Evolutionary conservation across 2,329 filamentous ascomycete genomes (phyloP).

Genomic region (Aspergillus luchuensis): DNA sequence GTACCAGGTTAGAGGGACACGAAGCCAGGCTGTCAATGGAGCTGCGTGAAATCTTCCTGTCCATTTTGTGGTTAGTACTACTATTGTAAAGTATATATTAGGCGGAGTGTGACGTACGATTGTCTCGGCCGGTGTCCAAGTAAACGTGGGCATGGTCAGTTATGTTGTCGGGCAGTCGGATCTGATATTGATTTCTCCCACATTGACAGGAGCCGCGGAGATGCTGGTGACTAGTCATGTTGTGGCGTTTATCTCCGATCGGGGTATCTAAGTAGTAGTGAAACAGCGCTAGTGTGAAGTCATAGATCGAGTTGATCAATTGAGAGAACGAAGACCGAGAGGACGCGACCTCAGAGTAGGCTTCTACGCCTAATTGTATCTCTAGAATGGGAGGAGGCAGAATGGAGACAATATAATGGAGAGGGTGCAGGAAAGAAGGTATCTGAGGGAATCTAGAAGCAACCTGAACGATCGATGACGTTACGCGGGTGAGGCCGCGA

Average conservation of each 20-base stretch:
- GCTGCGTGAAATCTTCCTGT: conserved; percentile 66
- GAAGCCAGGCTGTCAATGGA: conserved; percentile 77
- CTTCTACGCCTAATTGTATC: background rate
- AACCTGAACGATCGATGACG: conserved; percentile 9
- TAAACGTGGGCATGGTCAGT: conserved; percentile 66
- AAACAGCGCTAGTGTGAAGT: conserved; percentile 12
- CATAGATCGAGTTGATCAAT: conserved; percentile 21
- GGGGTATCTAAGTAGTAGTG: background rate
- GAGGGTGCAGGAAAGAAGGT: background rate
- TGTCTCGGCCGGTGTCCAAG: conserved; percentile 70
- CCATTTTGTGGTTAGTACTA: background rate
- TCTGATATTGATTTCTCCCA: conserved; percentile 79
- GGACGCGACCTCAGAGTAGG: background rate
- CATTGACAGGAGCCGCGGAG: conserved; percentile 81
- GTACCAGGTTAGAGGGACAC: conserved; percentile 80
- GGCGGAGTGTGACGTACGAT: conserved; percentile 62
- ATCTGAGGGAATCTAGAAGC: conserved; percentile 6
- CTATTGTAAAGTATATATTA: background rate
- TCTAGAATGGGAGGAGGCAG: background rate
- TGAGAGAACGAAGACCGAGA: background rate
- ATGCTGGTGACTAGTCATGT: conserved; percentile 42
- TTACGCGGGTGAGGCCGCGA: conserved; percentile 1
- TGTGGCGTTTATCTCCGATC: background rate
- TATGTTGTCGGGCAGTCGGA: conserved; percentile 65
- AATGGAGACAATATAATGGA: background rate